Percentiles rank a stretch among this genome's conserved stretches.
These are phyloP conservation scores for Aspergillus ostianus DNA, from an alignment of 495 filamentous ascomycete genomes.

Conservation along the genomic window DNA sequence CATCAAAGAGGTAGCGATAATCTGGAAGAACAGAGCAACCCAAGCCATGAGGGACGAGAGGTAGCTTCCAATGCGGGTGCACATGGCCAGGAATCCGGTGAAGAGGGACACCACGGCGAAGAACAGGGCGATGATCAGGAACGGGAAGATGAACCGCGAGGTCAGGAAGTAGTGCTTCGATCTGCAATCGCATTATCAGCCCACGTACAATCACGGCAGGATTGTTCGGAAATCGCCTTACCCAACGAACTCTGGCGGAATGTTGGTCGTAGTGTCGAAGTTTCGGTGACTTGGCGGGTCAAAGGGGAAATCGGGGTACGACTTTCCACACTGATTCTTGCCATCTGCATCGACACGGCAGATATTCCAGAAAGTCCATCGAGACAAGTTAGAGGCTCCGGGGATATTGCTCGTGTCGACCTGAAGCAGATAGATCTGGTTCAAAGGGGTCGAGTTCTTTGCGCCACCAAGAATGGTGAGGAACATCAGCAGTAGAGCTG, in stretches of 20 bases:
- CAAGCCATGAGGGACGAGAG: slow-evolving; percentile 54
- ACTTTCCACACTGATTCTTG: slow-evolving; percentile 53
- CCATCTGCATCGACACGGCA: slow-evolving; percentile 53
- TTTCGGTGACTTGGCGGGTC: slow-evolving; percentile 57
- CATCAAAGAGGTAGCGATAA: slow-evolving; percentile 63
- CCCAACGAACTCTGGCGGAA: slow-evolving; percentile 57
- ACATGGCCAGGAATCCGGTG: slow-evolving; percentile 59
- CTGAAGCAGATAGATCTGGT: slow-evolving; percentile 78
- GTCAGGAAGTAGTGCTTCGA: slow-evolving; percentile 61
- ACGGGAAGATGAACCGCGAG: slow-evolving; percentile 70
- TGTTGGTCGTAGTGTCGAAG: slow-evolving; percentile 55
- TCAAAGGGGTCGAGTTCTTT: slow-evolving; percentile 57
- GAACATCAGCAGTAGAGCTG: slow-evolving; percentile 72
- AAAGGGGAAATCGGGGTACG: slow-evolving; percentile 60
- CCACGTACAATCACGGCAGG: slow-evolving; percentile 1
- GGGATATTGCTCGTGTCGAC: slow-evolving; percentile 69
- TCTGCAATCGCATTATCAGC: slow-evolving; percentile 26
- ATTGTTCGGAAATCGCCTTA: slow-evolving; percentile 26
- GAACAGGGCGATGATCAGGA: slow-evolving; percentile 66
- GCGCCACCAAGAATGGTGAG: slow-evolving; percentile 75
- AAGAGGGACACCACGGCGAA: slow-evolving; percentile 61
- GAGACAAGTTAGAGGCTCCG: slow-evolving; percentile 59
- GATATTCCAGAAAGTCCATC: slow-evolving; percentile 90
- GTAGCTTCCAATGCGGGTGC: slow-evolving; percentile 58
- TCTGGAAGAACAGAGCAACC: slow-evolving; percentile 61